Evolutionary conservation across 306 rosid genomes (phyloP).

Genomic region (Sechiopsis laciniata): DNA sequence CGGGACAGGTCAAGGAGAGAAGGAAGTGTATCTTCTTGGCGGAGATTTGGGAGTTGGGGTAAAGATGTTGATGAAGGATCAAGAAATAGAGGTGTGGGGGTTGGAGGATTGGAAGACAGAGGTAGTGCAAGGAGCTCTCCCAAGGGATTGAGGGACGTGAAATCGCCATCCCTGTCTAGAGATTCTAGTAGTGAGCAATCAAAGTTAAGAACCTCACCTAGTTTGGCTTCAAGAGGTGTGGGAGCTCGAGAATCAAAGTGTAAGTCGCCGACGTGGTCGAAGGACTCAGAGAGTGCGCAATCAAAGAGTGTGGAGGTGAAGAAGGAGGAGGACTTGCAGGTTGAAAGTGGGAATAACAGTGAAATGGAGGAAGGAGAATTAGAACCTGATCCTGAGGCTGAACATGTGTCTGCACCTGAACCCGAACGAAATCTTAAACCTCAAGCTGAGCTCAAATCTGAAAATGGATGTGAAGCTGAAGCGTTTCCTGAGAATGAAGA

Average conservation of each 20-base stretch:
- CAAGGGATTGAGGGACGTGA: conserved; percentile 53
- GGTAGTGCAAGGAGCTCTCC: conserved; percentile 37
- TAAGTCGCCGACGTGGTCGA: conserved; percentile 68
- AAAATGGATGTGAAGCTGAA: conserved; percentile 16
- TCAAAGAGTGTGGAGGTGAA: conserved; percentile 79
- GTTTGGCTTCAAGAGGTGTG: conserved; percentile 22
- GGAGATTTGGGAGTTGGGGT: conserved; percentile 53
- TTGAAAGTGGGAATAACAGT: conserved; percentile 52
- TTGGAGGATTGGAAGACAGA: conserved; percentile 43
- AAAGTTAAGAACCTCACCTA: conserved; percentile 34
- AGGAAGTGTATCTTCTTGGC: conserved; percentile 81
- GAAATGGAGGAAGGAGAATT: conserved; percentile 84
- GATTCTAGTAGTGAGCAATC: conserved; percentile 45
- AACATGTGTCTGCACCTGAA: conserved; percentile 2
- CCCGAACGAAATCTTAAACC: neutral
- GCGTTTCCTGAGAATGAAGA: conserved; percentile 26
- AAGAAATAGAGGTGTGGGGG: conserved; percentile 33
- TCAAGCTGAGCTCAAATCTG: conserved; percentile 16
- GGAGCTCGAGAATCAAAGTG: conserved; percentile 35
- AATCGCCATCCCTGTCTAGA: conserved; percentile 48
- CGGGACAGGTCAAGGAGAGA: conserved; percentile 78
- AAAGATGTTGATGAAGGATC: conserved; percentile 79
- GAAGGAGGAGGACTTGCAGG: conserved; percentile 41
- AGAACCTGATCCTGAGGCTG: conserved; percentile 44
- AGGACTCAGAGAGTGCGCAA: conserved; percentile 80